Percentiles rank a stretch among this genome's conserved stretches.
Conservation (phyloP, 768 basidiomycete genomes). For the Psilocybe subaeruginosa region DNA sequence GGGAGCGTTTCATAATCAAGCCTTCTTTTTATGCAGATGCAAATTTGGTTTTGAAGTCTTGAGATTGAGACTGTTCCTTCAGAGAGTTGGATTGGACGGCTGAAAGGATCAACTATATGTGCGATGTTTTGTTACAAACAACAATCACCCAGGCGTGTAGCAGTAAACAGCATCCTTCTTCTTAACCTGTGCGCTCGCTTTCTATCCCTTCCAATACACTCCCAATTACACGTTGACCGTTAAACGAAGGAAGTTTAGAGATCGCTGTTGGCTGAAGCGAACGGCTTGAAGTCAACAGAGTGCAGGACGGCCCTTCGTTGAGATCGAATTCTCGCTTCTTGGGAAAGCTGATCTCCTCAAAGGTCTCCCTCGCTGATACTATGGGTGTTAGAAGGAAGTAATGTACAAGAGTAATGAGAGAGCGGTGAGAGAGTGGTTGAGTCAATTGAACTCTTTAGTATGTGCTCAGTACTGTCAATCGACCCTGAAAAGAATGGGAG, state of each 20-base stretch:
- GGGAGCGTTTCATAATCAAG: neutral
- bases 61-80: neutral
- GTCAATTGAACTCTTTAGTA: too few species aligned
- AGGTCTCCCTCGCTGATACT: too few species aligned
- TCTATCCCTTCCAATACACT: neutral
- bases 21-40: neutral
- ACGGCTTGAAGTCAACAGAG: neutral
- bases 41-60: neutral
- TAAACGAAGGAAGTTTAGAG: neutral
- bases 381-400: too few species aligned
- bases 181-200: neutral
- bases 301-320: neutral
- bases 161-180: neutral
- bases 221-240: neutral
- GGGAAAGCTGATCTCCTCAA: too few species aligned
- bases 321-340: neutral
- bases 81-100: neutral
- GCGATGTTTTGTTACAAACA: conserved; percentile 7
- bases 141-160: neutral
- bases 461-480: too few species aligned
- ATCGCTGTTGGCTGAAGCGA: neutral
- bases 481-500: too few species aligned
- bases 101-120: neutral
- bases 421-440: too few species aligned
- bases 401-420: too few species aligned